These are phyloP conservation scores for Diaporthe vexans DNA, from an alignment of 2,329 filamentous ascomycete genomes.

Conservation along the genomic window DNA sequence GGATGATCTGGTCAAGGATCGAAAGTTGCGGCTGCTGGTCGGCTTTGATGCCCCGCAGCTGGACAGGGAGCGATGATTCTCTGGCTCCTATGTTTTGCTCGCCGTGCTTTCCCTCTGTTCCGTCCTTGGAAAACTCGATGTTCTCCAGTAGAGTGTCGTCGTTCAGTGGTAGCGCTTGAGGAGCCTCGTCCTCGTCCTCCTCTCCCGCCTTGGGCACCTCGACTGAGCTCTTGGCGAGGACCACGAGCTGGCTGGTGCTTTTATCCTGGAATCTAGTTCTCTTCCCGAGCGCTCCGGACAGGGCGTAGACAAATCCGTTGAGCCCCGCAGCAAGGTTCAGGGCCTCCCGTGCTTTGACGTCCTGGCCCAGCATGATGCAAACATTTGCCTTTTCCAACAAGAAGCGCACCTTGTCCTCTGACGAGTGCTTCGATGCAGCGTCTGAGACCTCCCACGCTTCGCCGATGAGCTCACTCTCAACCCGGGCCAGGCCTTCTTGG, in stretches of 20 bases:
- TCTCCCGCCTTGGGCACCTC: slow-evolving; percentile 44
- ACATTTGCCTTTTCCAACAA: slow-evolving; percentile 86
- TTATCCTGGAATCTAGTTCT: slow-evolving; percentile 84
- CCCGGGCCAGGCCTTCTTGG: slow-evolving; percentile 56
- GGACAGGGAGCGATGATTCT: slow-evolving; percentile 63
- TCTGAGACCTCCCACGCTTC: slow-evolving; percentile 40
- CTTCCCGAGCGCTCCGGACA: slow-evolving; percentile 91
- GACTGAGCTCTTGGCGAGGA: slow-evolving; percentile 83
- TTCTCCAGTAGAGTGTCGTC: slow-evolving; percentile 93
- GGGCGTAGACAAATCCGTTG: slow-evolving; percentile 82
- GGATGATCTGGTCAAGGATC: slow-evolving; percentile 89
- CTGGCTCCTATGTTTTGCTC: slow-evolving; percentile 49
- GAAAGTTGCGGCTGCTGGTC: slow-evolving; percentile 85
- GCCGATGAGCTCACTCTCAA: slow-evolving; percentile 56
- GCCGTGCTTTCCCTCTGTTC: slow-evolving; percentile 54
- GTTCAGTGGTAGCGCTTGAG: slow-evolving; percentile 83
- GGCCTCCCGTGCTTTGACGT: slow-evolving; percentile 79
- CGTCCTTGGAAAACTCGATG: slow-evolving; percentile 80
- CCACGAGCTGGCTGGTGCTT: slow-evolving; percentile 88
- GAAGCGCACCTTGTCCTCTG: slow-evolving; percentile 75
- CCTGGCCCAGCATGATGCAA: slow-evolving; percentile 86
- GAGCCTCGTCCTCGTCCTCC: slow-evolving; percentile 54
- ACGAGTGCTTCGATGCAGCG: slow-evolving; percentile 53
- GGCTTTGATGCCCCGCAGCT: slow-evolving; percentile 77
- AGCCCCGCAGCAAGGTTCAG: slow-evolving; percentile 76